These are phyloP conservation scores for Rauvolfia tetraphylla DNA, from an alignment of 257 asterid genomes.

Conservation along the genomic window DNA sequence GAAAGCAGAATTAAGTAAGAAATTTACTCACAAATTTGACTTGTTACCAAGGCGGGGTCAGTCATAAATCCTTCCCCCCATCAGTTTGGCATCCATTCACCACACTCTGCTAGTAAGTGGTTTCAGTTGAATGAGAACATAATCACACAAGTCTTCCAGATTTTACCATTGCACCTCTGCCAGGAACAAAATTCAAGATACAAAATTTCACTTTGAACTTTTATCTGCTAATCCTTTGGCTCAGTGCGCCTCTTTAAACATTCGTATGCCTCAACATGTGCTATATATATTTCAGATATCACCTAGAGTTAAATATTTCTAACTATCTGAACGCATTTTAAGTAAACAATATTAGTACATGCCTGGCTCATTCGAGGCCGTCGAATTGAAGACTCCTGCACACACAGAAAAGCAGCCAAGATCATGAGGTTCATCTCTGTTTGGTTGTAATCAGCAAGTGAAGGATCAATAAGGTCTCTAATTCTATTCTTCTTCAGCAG, in stretches of 20 bases:
- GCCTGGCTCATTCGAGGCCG: conserved; percentile 92
- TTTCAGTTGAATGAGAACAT: no score
- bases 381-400: conserved; percentile 67
- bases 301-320: neutral
- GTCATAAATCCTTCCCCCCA: conserved; percentile 1
- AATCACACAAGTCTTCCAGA: no score
- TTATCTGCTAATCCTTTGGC: no score
- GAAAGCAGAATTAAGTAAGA: no score
- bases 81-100: neutral
- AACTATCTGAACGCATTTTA: neutral
- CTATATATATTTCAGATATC: no score
- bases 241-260: neutral
- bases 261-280: neutral
- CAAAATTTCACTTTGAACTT: no score
- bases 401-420: conserved; percentile 75
- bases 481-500: conserved; percentile 77
- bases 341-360: conserved; percentile 15
- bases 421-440: conserved; percentile 75
- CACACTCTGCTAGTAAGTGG: no score
- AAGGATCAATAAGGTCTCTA: conserved; percentile 74
- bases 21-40: neutral
- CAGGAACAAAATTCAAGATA: no score
- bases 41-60: neutral
- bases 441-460: conserved; percentile 50
- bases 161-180: no score